phyloP scores from a whole-genome alignment of 345 rosid species.

The Excoecaria agallocha region DNA sequence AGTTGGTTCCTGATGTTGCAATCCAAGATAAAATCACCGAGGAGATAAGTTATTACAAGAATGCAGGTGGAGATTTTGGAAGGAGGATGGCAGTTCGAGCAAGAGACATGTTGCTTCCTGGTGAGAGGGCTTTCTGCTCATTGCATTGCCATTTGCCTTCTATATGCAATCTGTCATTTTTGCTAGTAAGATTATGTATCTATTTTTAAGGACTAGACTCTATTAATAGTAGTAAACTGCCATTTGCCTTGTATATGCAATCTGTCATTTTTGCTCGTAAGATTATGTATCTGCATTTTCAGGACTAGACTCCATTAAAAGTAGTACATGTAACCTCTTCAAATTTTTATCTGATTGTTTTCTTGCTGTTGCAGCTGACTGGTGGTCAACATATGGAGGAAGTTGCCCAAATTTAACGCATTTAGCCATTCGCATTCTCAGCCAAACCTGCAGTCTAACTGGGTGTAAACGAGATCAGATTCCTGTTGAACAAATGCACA shows the following conservation, averaged over 20 bases:
- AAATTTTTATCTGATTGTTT: background rate
- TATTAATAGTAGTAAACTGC: background rate
- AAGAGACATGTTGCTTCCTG: slow-evolving; percentile 74
- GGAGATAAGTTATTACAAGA: slow-evolving; percentile 70
- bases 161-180: background rate
- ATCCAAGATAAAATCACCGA: slow-evolving; percentile 67
- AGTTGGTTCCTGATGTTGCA: slow-evolving; percentile 60
- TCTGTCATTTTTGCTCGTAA: background rate
- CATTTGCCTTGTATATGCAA: background rate
- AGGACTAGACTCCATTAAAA: background rate
- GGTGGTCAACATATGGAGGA: slow-evolving; percentile 99
- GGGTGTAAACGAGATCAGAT: slow-evolving; percentile 40
- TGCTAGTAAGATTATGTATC: background rate
- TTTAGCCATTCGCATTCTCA: slow-evolving; percentile 66
- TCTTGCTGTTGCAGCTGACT: slow-evolving; percentile 57
- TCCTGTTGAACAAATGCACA: slow-evolving; percentile 42
- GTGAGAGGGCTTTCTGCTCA: slow-evolving; percentile 29
- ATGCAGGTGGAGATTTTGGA: slow-evolving; percentile 79
- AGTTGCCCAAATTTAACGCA: slow-evolving; percentile 84
- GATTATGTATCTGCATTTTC: background rate
- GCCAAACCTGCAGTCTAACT: slow-evolving; percentile 70
- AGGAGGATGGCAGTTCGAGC: slow-evolving; percentile 86
- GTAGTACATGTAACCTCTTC: background rate
- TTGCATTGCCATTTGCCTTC: slow-evolving; percentile 2
- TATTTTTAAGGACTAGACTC: background rate